These are phyloP conservation scores for Thyridium curvatum DNA, from an alignment of 2,329 filamentous ascomycete genomes.

Conservation along the genomic window DNA sequence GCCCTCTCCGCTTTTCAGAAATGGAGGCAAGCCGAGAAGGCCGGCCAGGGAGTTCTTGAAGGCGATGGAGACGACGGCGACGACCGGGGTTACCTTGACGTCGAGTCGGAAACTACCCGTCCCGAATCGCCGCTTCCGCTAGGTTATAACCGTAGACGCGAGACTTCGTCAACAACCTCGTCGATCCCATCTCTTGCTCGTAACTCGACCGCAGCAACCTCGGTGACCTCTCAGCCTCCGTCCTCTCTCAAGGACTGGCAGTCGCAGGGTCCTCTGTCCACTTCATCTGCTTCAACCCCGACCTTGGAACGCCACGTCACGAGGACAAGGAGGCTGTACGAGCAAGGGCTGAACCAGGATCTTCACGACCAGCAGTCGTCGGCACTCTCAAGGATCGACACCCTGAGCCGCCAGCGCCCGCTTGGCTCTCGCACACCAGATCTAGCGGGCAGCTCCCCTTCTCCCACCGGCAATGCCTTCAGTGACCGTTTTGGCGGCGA, in stretches of 20 bases:
- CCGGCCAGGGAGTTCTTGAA: too few species aligned
- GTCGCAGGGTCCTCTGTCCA: conserved; percentile 27
- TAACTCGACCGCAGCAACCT: conserved; percentile 83
- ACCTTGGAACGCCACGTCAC: conserved; percentile 59
- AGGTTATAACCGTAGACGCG: conserved; percentile 68
- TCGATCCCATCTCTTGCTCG: conserved; percentile 60
- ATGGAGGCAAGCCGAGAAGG: conserved; percentile 56
- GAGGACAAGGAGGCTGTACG: conserved; percentile 72
- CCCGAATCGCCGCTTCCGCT: conserved; percentile 51
- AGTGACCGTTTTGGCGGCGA: conserved; percentile 38
- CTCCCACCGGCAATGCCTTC: conserved; percentile 36
- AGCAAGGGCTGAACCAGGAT: conserved; percentile 73
- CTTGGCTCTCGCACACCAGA: conserved; percentile 45
- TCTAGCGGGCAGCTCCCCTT: conserved; percentile 33
- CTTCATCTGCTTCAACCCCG: conserved; percentile 28
- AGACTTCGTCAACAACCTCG: conserved; percentile 82
- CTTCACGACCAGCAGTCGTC: conserved; percentile 75
- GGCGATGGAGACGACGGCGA: conserved; percentile 29
- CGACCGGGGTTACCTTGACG: conserved; percentile 25
- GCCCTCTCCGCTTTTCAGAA: conserved; percentile 77
- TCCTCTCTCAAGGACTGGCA: conserved; percentile 46
- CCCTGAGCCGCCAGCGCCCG: conserved; percentile 59
- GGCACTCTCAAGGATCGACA: conserved; percentile 73
- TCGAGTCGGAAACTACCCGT: conserved; percentile 33
- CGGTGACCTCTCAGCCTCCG: conserved; percentile 65